Evolutionary conservation across 352 stramenopile species (phyloP).

Genomic region (Phytophthora chlamydospora): DNA sequence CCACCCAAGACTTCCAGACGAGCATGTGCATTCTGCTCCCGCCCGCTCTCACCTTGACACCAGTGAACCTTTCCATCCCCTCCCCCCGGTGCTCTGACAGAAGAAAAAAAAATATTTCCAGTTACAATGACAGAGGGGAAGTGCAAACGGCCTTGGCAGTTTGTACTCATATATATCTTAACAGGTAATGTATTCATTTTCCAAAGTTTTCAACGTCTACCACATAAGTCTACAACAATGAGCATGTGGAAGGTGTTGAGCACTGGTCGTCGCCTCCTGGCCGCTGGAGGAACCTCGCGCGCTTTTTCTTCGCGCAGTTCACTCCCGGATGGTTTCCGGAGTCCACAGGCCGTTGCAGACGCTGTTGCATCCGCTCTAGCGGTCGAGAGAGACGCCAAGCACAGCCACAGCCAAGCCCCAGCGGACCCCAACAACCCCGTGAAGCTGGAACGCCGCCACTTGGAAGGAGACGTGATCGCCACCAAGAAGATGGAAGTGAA

Average conservation of each 20-base stretch:
- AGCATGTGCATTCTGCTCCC: too few relatives aligned
- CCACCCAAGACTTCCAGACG: too few relatives aligned
- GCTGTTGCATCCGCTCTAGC: conserved; percentile 37
- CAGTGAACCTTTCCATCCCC: too few relatives aligned
- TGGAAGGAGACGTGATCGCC: conserved; percentile 40
- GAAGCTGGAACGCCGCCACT: conserved; percentile 28
- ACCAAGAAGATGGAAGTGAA: conserved; percentile 31
- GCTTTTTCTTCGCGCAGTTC: conserved; percentile 26
- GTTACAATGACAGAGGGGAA: too few relatives aligned
- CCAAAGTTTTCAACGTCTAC: conserved; percentile 11
- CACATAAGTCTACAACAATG: conserved; percentile 11
- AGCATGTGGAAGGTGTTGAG: conserved; percentile 20
- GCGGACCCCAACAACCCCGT: conserved; percentile 14
- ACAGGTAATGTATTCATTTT: conserved; percentile 1
- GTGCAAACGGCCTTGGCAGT: not conserved
- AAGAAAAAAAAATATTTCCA: too few relatives aligned
- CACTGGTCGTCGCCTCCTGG: conserved; percentile 8
- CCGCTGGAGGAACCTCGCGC: not conserved
- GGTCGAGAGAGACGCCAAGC: conserved; percentile 15
- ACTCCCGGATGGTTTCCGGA: conserved; percentile 38
- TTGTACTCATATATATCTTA: not conserved
- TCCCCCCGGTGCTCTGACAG: too few relatives aligned
- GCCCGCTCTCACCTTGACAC: too few relatives aligned
- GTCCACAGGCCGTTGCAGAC: conserved; percentile 41
- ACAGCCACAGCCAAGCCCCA: conserved; percentile 15